These are phyloP conservation scores for Aspergillus biplanus DNA, from an alignment of 495 filamentous ascomycete genomes.

Conservation along the genomic window DNA sequence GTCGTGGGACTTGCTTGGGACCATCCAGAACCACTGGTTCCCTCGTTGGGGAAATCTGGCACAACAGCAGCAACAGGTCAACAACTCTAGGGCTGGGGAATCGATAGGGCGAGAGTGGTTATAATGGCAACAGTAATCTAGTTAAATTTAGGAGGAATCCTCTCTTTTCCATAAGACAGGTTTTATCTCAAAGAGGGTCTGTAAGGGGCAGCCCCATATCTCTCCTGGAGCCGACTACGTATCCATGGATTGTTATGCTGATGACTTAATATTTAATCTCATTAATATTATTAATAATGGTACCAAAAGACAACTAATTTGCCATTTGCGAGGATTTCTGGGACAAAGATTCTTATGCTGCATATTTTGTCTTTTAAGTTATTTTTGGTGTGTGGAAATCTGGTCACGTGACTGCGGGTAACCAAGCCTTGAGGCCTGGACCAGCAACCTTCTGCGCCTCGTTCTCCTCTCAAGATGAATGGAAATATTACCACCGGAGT, in stretches of 20 bases:
- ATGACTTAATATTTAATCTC: conserved; percentile 5
- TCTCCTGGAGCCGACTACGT: conserved; percentile 8
- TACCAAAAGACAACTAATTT: background rate
- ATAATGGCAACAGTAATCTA: background rate
- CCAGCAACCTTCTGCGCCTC: no score
- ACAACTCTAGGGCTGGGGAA: background rate
- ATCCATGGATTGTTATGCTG: conserved; percentile 3
- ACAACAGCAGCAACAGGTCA: conserved; percentile 1
- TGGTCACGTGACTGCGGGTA: conserved; percentile 2
- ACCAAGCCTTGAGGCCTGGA: background rate
- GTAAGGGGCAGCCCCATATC: conserved; percentile 7
- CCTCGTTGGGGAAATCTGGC: background rate
- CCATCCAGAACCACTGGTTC: conserved; percentile 4
- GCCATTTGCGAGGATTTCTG: background rate
- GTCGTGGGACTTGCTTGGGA: conserved; percentile 18
- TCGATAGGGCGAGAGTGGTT: background rate
- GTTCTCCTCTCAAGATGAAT: no score
- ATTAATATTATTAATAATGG: background rate
- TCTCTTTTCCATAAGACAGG: background rate
- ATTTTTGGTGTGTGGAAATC: background rate
- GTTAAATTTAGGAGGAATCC: background rate
- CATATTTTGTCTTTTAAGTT: background rate
- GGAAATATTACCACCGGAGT: no score
- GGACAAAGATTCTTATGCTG: background rate
- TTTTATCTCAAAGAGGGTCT: conserved; percentile 4